Evolutionary conservation across 2,329 filamentous ascomycete species (phyloP), one percentile per base, ranked within the genome.

Genomic region (Cladosporium sp.): DNA sequence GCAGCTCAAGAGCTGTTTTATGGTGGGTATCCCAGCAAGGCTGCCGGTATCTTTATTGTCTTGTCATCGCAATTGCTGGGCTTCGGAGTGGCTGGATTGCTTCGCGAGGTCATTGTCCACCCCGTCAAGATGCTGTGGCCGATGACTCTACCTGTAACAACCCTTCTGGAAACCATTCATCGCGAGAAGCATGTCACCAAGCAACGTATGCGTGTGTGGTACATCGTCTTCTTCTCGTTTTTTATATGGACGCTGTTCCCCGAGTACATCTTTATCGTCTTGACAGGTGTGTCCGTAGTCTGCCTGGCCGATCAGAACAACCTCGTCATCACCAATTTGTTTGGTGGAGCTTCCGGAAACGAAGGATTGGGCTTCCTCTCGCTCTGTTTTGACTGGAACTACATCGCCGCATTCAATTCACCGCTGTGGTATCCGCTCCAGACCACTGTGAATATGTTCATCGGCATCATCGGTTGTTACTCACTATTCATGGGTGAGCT

Each of bases 41-140:
- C 72, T 2, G 77, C 77, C 0, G 77, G 77, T 10, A 78, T 84
- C 59, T 80, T 85, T 67, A 69, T 83, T 35, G 75, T 78, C 0
- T 69, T 85, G 10, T 82, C 83, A 0, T 83, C 82, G 2, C 82
- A 84, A 57, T 73, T 82, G 11, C 75, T 84, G 21, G 83, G 83
- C 0, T 85, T 82, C 49, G 83, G 82, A 33, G 72, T 85, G 50
- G 80, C 80, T 5, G 83, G 83, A 14, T 65, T 84, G 26, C 71
- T 85, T 69, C 78, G 83, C 14, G 75, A 78, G 23, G 75, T 80
- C 3, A 70, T 84, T 11, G 77, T 85, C 0, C 80, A 81, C 66
- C 82, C 83, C 0, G 82, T 80, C 18, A 81, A 81, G 65, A 82
- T 85, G 74, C 69, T 82, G n/a, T 83, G 78, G 76, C 81, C 80